These are phyloP conservation scores for Ophiostoma sp. DNA, from an alignment of 2,329 filamentous ascomycete genomes.

Conservation along the genomic window DNA sequence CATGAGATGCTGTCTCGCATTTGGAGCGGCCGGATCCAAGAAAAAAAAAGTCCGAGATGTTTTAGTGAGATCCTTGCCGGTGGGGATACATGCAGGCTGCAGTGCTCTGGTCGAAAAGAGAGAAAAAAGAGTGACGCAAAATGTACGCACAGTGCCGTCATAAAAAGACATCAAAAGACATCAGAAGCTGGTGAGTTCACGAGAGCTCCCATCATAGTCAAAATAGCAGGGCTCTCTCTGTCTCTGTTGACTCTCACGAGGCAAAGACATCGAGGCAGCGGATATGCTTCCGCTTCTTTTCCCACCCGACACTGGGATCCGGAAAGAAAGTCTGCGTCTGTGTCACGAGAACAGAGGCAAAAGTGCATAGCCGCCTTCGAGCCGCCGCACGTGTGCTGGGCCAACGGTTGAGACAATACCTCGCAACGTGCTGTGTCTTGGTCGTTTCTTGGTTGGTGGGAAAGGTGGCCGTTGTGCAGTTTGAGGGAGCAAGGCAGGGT, in stretches of 20 bases:
- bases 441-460: background rate
- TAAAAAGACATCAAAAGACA: background rate
- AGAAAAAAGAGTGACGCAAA: background rate
- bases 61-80: too few relatives aligned
- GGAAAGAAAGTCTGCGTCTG: background rate
- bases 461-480: background rate
- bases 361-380: background rate
- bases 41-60: slow-evolving; percentile 3
- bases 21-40: slow-evolving; percentile 5
- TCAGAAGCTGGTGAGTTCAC: background rate
- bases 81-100: background rate
- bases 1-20: slow-evolving; percentile 1
- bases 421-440: background rate
- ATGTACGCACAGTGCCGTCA: background rate
- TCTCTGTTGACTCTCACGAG: background rate
- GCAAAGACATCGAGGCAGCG: background rate
- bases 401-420: background rate
- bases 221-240: background rate
- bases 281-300: background rate
- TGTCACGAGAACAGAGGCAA: background rate
- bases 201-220: too few relatives aligned
- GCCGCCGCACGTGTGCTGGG: background rate
- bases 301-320: background rate
- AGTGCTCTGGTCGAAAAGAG: background rate
- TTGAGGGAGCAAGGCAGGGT: background rate